Base-by-base conservation (phyloP, 495 filamentous ascomycete species). In the Cryomyces minteri region DNA sequence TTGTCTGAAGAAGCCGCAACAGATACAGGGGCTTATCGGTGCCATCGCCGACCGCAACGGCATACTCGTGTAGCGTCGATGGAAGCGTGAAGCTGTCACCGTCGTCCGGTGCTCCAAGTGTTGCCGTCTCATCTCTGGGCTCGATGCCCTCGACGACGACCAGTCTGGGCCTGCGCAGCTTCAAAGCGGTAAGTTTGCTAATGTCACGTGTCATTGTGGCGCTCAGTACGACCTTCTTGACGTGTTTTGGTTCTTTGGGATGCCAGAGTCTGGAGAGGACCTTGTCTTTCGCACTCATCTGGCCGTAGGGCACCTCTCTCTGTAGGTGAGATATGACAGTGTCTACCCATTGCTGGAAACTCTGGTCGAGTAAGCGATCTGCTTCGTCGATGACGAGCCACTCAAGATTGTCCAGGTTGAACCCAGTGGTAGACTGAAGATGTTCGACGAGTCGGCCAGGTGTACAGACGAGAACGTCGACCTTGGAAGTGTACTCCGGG, bases 301-400 rank as follows among this genome's bases (percentile, higher is more conserved):
- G 65, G 18, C 2, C 18, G 18, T 25, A 25, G 4, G 60, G 54
- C 4, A 62, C 59, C 44, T 67, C 64, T 4, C 58, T 56, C 49
- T 80, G 68, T 41, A 94, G 57, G 5, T 68, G 72, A 2, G 67
- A 68, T 56, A 85, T 76, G 4, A 94, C 74, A 3, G 77, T 61
- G 43, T 79, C 74, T 5, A 92, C 68, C 85, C 88, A 96, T 54
- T 90, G 80, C 55, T 95, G 88, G 58, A 88, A 96, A 50, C 80
- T 85, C 57, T 94, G 83, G 14, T 86, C 82, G 4, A 96, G 76
- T 5, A 96, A 65, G 50, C 88, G 77, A 61, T 96, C 90, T 0
- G 88, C 90, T 63, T 98, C 90, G 55, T 98, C 90, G 31, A 96
- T 82, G 14, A 93, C 74, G 14, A 88, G 68, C 86, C 85, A 96